These are phyloP conservation scores for Penicillium coprophilum DNA, from an alignment of 495 filamentous ascomycete genomes.

Conservation along the genomic window DNA sequence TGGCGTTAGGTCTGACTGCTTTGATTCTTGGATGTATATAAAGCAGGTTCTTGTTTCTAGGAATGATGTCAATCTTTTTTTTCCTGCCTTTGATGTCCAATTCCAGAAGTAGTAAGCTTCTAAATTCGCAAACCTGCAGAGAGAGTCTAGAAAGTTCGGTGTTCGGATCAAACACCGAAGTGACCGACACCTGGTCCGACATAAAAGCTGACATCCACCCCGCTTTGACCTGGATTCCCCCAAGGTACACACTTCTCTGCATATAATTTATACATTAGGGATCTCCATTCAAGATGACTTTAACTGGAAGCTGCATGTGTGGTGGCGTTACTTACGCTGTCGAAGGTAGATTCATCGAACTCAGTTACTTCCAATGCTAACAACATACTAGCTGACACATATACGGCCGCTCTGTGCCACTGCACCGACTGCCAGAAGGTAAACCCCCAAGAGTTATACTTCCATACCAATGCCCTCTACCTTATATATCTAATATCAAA, in stretches of 20 bases:
- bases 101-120: not conserved
- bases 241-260: slow-evolving; percentile 19
- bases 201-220: not conserved
- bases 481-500: not conserved
- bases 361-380: not conserved
- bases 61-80: slow-evolving; percentile 15
- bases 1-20: slow-evolving; percentile 14
- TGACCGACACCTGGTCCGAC: not conserved
- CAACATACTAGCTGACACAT: slow-evolving; percentile 28
- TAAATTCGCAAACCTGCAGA: too few relatives aligned
- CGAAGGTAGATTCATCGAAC: slow-evolving; percentile 21
- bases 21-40: slow-evolving; percentile 25
- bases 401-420: slow-evolving; percentile 45
- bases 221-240: slow-evolving; percentile 22
- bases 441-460: not conserved
- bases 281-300: slow-evolving; percentile 27
- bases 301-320: slow-evolving; percentile 45
- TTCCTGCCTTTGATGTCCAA: not conserved
- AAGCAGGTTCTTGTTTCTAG: slow-evolving; percentile 17
- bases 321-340: slow-evolving; percentile 37
- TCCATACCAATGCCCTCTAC: not conserved
- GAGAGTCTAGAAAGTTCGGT: too few relatives aligned
- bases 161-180: slow-evolving; percentile 14
- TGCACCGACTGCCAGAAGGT: slow-evolving; percentile 52
- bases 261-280: too few relatives aligned